Percentiles rank a stretch among this genome's conserved stretches.
These are phyloP conservation scores for Termitomyces sp. DNA, from an alignment of 768 basidiomycete genomes.

Conservation along the genomic window DNA sequence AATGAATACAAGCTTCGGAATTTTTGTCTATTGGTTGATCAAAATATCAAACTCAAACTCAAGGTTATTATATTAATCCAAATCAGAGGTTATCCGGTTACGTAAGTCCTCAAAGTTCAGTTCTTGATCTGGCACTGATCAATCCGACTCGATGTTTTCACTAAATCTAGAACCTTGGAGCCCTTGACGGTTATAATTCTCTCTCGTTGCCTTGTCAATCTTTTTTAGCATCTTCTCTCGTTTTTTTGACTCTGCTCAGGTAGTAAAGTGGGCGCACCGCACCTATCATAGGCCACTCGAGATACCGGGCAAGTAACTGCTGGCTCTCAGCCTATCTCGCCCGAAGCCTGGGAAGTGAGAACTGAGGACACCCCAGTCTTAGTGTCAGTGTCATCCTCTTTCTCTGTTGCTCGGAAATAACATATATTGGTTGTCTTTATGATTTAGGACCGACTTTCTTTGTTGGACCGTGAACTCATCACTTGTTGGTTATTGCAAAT, in stretches of 20 bases:
- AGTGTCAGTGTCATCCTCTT: not conserved
- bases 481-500: not conserved
- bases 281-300: not conserved
- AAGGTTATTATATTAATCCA: not conserved
- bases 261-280: not conserved
- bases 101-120: not conserved
- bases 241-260: not conserved
- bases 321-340: not conserved
- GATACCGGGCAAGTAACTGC: not conserved
- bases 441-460: not conserved
- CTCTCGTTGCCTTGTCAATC: not conserved
- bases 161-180: not conserved
- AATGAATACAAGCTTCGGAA: not conserved
- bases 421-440: not conserved
- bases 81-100: not conserved
- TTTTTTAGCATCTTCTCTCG: not conserved
- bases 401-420: not conserved
- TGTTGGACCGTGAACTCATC: not conserved
- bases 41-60: not conserved
- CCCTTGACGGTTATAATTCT: not conserved
- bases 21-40: not conserved
- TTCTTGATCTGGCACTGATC: not conserved
- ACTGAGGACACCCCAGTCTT: not conserved
- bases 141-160: slow-evolving; percentile 1
- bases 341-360: not conserved